Conservation (phyloP, 768 basidiomycete species). For the Tricholoma furcatifolium region DNA sequence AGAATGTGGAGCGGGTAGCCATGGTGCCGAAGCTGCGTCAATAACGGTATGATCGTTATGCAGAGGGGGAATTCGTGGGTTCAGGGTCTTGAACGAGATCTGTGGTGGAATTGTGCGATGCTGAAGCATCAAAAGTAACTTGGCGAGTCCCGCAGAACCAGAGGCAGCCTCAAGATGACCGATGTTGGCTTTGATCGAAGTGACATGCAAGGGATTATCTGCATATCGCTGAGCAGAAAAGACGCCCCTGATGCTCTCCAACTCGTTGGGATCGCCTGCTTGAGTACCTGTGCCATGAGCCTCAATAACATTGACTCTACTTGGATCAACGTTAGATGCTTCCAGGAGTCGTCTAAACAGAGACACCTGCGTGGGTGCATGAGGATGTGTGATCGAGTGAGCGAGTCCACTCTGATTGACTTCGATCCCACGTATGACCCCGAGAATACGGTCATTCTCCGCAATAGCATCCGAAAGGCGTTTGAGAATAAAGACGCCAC, state of each 20-base stretch:
- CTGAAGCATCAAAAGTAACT: constrained; percentile 67
- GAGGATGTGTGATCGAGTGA: constrained; percentile 72
- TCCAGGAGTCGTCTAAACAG: constrained; percentile 53
- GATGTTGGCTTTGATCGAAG: constrained; percentile 71
- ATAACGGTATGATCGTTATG: constrained; percentile 50
- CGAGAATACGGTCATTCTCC: constrained; percentile 68
- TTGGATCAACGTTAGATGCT: constrained; percentile 41
- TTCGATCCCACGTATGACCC: constrained; percentile 67
- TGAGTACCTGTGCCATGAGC: constrained; percentile 77
- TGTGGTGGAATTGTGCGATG: constrained; percentile 56
- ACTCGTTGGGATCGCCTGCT: constrained; percentile 66
- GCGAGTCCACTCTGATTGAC: constrained; percentile 71
- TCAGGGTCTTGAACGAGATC: constrained; percentile 55
- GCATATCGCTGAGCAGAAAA: constrained; percentile 41
- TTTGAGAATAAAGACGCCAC: constrained; percentile 70
- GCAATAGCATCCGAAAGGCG: constrained; percentile 62
- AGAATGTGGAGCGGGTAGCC: constrained; percentile 36
- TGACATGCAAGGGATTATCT: constrained; percentile 58
- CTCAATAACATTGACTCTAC: constrained; percentile 60
- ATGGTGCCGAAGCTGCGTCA: constrained; percentile 34
- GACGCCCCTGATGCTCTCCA: constrained; percentile 59
- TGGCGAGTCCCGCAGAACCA: constrained; percentile 69
- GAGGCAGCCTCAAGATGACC: constrained; percentile 79
- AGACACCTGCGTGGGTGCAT: constrained; percentile 54
- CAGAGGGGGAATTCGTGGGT: constrained; percentile 52